Conservation (phyloP, 78 protist species). For the Emiliania huxleyi region DNA sequence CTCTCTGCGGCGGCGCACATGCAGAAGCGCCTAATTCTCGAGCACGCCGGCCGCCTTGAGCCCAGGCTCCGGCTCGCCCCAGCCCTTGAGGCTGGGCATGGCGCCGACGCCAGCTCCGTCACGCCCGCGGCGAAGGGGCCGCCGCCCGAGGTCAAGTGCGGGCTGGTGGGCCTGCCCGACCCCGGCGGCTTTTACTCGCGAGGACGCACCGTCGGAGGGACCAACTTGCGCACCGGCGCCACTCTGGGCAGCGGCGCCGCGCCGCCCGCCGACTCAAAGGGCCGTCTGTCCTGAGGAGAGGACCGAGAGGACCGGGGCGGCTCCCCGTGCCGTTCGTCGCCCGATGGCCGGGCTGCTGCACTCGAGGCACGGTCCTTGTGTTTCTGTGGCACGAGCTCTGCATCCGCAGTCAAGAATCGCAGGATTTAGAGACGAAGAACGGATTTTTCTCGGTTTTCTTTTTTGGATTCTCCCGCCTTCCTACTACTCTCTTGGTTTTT, state of each 20-base stretch:
- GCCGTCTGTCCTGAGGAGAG: not conserved
- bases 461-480: no score
- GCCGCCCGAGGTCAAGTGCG: not conserved
- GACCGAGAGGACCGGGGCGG: no score
- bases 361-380: no score
- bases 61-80: not conserved
- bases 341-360: no score
- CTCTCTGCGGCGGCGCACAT: not conserved
- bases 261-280: not conserved
- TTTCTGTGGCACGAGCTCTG: no score
- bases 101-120: not conserved
- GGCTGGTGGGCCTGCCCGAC: not conserved
- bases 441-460: no score
- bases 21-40: not conserved
- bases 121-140: not conserved
- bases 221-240: not conserved
- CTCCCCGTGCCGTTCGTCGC: no score
- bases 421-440: no score
- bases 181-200: not conserved
- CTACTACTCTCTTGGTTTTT: no score
- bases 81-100: not conserved
- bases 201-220: not conserved
- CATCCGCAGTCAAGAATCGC: no score
- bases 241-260: not conserved
- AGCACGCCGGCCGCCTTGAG: not conserved